Evolutionary conservation across 371 early-diverging fungal genomes (phyloP).

Genomic region (Mortierella sp.): DNA sequence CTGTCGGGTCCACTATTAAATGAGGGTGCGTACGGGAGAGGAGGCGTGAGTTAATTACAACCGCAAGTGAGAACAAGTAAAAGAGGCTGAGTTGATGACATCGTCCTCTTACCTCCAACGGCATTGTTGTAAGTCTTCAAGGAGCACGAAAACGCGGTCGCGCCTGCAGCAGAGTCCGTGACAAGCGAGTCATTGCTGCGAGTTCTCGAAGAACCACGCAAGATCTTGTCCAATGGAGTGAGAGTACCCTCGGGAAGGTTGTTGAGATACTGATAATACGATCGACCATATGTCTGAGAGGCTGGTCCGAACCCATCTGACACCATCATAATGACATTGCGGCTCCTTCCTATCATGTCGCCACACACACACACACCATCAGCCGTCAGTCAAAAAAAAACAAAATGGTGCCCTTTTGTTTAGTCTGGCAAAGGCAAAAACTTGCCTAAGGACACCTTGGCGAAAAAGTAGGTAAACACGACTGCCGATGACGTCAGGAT

Average conservation of each 20-base stretch:
- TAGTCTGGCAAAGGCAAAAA: too few relatives aligned
- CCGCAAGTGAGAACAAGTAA: too few relatives aligned
- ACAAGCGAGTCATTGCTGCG: conserved; percentile 82
- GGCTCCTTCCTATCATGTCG: too few relatives aligned
- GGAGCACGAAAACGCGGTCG: conserved; percentile 91
- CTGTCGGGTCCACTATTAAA: conserved; percentile 69
- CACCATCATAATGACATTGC: conserved; percentile 92
- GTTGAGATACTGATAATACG: conserved; percentile 72
- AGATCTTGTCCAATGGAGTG: conserved; percentile 85
- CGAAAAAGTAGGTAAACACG: conserved; percentile 40
- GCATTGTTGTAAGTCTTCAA: conserved; percentile 91
- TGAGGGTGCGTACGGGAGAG: too few relatives aligned
- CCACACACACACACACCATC: too few relatives aligned
- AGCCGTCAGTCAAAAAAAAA: too few relatives aligned
- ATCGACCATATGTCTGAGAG: conserved; percentile 89
- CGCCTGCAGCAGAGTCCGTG: conserved; percentile 97
- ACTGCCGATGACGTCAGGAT: conserved; percentile 43
- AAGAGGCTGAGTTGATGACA: too few relatives aligned
- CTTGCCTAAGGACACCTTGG: conserved; percentile 36
- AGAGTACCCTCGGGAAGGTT: conserved; percentile 54
- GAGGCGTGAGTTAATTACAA: too few relatives aligned
- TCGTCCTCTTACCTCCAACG: conserved; percentile 82
- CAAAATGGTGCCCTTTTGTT: too few relatives aligned
- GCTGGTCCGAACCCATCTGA: conserved; percentile 96
- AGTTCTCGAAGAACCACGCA: conserved; percentile 90